Evolutionary conservation across 331 rosid genomes (phyloP).

Genomic region (Ulmus americana): DNA sequence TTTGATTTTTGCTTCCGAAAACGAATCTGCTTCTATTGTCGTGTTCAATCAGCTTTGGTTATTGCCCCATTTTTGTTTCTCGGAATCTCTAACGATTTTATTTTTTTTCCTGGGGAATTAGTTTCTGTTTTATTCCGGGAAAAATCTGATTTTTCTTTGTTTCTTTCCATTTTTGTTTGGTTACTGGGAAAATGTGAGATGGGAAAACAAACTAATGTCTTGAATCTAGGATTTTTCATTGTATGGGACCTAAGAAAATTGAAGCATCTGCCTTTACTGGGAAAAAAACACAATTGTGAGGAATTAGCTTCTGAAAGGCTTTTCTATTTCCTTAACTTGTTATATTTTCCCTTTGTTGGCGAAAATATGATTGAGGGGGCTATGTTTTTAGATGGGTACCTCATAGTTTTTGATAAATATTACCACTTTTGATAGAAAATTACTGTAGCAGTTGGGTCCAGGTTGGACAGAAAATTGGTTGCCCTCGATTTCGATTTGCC

Average conservation of each 20-base stretch:
- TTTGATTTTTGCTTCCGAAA: conserved; percentile 1
- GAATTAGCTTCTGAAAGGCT: background rate
- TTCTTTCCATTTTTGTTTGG: conserved; percentile 15
- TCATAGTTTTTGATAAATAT: background rate
- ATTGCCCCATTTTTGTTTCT: background rate
- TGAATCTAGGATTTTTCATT: background rate
- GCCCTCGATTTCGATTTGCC: background rate
- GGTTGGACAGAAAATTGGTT: background rate
- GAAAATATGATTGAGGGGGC: background rate
- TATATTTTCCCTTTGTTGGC: background rate
- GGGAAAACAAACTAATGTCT: background rate
- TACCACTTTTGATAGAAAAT: background rate
- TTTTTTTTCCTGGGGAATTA: background rate
- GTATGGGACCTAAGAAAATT: conserved; percentile 3
- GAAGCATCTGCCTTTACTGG: background rate
- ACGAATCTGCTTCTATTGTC: conserved; percentile 2
- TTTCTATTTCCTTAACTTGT: background rate
- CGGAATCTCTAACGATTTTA: background rate
- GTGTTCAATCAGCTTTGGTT: too few species aligned
- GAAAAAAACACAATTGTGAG: background rate
- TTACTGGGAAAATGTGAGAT: conserved; percentile 23
- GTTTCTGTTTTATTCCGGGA: background rate
- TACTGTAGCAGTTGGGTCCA: conserved; percentile 11
- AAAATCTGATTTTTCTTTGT: conserved; percentile 6
- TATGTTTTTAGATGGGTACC: background rate